Evolutionary conservation across 352 stramenopile genomes (phyloP), one percentile per base, ranked within the genome.

Genomic region (Aphanomyces cochlioides): DNA sequence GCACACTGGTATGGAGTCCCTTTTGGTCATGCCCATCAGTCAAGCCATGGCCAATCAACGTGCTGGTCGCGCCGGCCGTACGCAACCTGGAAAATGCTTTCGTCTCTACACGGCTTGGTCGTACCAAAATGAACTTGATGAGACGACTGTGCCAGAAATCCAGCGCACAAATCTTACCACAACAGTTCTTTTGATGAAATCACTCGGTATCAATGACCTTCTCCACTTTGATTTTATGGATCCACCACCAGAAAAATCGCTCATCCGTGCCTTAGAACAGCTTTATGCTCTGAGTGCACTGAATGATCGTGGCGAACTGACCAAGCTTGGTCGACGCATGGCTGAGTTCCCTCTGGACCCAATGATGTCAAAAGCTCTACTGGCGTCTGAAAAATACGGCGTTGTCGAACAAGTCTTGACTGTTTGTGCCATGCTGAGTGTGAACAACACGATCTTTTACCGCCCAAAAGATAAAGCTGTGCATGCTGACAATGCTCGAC

Each of bases 211-310:
- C 75, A 97, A 99, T 75, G 96, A 99, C 78, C 77, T 99, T 58
- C 78, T 99, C 19, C 85, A 99, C 74, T 99, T 99, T 73, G 98
- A 99, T 79, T 99, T 99, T 73, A 99, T 99, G 96, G 98, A 99
- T 79, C 88, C 96, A 17, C 98, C 98, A 17, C 97, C 98, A 4
- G 90, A 98, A 48, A 98, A 99, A 79, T 97, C 97, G 17, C 82
- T 99, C 15, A 99, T 99, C 69, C 87, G 96, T 15, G 96, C 97
- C 13, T 83, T 99, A 6, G 96, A 99, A 78, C 94, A 99, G 77
- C 83, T 99, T 6, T 99, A 99, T 76, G 97, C 97, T 4, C 85
- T 99, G 7, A 97, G 98, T n/a, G 97, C 98, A 38, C 79, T 99
- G 7, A 99, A 99, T 77, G 96, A 99, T 72, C 77, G 95, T 36